These are phyloP conservation scores for Anacardium occidentale DNA, from an alignment of 345 rosid genomes.

Conservation along the genomic window DNA sequence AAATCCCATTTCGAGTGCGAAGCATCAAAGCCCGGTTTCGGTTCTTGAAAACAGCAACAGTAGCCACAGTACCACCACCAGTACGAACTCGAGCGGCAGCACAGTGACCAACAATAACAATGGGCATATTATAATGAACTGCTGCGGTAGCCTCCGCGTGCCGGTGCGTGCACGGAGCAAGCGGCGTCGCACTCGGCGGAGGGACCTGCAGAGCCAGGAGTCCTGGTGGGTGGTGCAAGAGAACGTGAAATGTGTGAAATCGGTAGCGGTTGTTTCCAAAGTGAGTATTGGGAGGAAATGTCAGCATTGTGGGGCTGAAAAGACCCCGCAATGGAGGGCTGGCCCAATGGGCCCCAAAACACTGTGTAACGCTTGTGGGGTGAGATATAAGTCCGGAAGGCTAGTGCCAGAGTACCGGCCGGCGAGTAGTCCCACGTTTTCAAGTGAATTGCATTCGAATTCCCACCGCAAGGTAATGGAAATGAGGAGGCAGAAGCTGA, in stretches of 20 bases:
- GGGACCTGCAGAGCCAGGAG: constrained; percentile 25
- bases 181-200: constrained; percentile 40
- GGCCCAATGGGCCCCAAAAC: constrained; percentile 82
- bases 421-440: constrained; percentile 70
- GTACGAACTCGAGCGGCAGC: constrained; percentile 29
- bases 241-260: constrained; percentile 22
- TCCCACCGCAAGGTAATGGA: constrained; percentile 80
- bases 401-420: constrained; percentile 86
- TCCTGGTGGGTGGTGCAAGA: constrained; percentile 36
- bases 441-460: constrained; percentile 63
- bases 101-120: constrained; percentile 27
- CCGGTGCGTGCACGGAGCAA: constrained; percentile 72
- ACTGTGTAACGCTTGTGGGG: constrained; percentile 87
- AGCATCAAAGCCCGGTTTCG: constrained; percentile 62
- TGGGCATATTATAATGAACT: constrained; percentile 31
- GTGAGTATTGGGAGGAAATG: constrained; percentile 64
- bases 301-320: constrained; percentile 78
- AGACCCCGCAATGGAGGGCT: constrained; percentile 91
- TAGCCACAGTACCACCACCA: constrained; percentile 39
- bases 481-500: constrained; percentile 60
- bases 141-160: constrained; percentile 36
- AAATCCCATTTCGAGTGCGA: constrained; percentile 30
- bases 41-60: constrained; percentile 62
- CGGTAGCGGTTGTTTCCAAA: neutral
- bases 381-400: constrained; percentile 80